These are phyloP conservation scores for Baorangia bicolor DNA, from an alignment of 768 basidiomycete genomes.

Conservation along the genomic window DNA sequence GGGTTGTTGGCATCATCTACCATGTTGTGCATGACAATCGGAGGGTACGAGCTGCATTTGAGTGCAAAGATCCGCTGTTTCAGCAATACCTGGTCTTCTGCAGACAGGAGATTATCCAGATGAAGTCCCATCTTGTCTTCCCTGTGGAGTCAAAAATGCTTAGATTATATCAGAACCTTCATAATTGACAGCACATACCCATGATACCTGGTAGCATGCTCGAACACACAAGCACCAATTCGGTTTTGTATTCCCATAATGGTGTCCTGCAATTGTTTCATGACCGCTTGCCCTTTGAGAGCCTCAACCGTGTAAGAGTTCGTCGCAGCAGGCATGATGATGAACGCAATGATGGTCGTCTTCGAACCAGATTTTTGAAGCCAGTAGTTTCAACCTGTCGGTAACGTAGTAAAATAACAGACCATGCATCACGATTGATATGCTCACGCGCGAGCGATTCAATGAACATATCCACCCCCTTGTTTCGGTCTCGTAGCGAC, in stretches of 20 bases:
- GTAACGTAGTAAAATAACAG: not conserved
- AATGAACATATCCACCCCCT: slow-evolving; percentile 99
- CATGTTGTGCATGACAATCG: slow-evolving; percentile 99
- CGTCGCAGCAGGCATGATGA: slow-evolving; percentile 97
- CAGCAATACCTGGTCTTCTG: slow-evolving; percentile 90
- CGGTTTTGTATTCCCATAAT: slow-evolving; percentile 94
- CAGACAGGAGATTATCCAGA: slow-evolving; percentile 75
- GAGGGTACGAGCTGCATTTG: slow-evolving; percentile 91
- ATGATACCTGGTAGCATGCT: slow-evolving; percentile 89
- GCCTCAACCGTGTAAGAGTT: slow-evolving; percentile 98
- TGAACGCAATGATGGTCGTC: slow-evolving; percentile 93
- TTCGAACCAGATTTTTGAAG: slow-evolving; percentile 63
- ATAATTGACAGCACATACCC: slow-evolving; percentile 52
- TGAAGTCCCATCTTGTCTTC: slow-evolving; percentile 75
- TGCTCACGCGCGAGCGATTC: slow-evolving; percentile 85
- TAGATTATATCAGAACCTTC: not conserved
- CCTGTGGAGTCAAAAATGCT: slow-evolving; percentile 36
- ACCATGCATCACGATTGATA: not conserved
- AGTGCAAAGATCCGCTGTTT: slow-evolving; percentile 97
- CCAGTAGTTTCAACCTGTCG: slow-evolving; percentile 54
- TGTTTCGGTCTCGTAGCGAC: slow-evolving; percentile 97
- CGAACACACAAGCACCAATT: slow-evolving; percentile 89
- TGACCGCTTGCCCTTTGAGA: slow-evolving; percentile 95
- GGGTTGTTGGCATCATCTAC: slow-evolving; percentile 90
- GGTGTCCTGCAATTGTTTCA: slow-evolving; percentile 93